Base-by-base conservation (phyloP, 805 yeast genomes). In the Yarrowia alimentaria region DNA sequence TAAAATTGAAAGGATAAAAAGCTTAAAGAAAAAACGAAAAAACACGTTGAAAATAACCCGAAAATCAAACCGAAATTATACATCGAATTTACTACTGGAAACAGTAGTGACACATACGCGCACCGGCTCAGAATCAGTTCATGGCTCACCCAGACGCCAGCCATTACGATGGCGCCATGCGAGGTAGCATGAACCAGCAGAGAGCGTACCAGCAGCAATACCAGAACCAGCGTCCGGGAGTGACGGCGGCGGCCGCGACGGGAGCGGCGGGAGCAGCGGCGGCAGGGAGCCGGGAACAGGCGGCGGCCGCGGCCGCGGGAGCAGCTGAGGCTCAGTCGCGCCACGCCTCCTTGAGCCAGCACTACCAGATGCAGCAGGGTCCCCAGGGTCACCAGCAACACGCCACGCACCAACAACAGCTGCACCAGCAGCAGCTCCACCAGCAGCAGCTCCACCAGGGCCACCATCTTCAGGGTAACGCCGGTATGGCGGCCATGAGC, bases 121-220 rank as follows among this genome's bases (percentile, higher is more conserved):
- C n/a, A n/a, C n/a, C n/a, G n/a, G 12, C 35, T 21, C 16, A 12
- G 19, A 29, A 31, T 12, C 9, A 33, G 35, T 19, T 6, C 14
- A 32, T 12, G n/a, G 19, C 13, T 10, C 42, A 6, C 19, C 14
- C 33, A 29, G 18, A 16, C 33, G 4, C 33, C 19, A 29, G 19
- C 19, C 18, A 11, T 13, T 24, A 24, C 14, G 29, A 19, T 17
- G 30, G 43, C 22, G 22, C 16, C 43, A 18, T 13, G 19, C n/a
- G 33, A 18, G 18, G 11, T 20, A 5, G 25, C 24, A 38, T 38
- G 45, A 38, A 38, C 45, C 45, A 38, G 45, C 45, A 38, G 12
- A 31, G 45, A 25, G 45, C 25, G 31, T 38, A 38, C 13, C 45
- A 38, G 31, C 45, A 38, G 32, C n/a, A n/a, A n/a, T 38, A 25